These are phyloP conservation scores for Suhomyces canberraensis DNA, from an alignment of 805 yeast genomes.

Conservation along the genomic window DNA sequence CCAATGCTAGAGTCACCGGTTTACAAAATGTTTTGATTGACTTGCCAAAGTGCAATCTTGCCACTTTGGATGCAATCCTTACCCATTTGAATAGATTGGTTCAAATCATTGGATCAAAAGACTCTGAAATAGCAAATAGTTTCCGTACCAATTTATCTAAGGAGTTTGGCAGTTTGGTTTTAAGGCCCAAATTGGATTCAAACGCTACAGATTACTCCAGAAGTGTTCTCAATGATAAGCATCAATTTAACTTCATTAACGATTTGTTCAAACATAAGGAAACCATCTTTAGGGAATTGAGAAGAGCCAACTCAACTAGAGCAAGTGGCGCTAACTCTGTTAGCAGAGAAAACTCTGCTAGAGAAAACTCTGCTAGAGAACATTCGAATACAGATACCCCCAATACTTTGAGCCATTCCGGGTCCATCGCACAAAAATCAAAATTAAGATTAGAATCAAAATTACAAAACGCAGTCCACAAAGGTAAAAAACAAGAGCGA, in stretches of 20 bases:
- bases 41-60: constrained; percentile 66
- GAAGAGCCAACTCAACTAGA: constrained; percentile 32
- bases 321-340: constrained; percentile 4
- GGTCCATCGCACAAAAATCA: constrained; percentile 16
- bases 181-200: constrained; percentile 44
- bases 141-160: constrained; percentile 53
- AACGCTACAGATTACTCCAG: constrained; percentile 18
- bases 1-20: constrained; percentile 55
- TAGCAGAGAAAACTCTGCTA: constrained; percentile 5
- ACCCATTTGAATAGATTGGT: constrained; percentile 71
- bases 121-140: constrained; percentile 27
- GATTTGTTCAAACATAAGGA: constrained; percentile 63
- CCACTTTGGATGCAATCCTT: constrained; percentile 76
- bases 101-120: constrained; percentile 42
- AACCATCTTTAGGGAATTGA: constrained; percentile 60
- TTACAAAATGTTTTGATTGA: constrained; percentile 64
- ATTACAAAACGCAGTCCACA: constrained; percentile 24
- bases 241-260: constrained; percentile 53
- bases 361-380: background rate
- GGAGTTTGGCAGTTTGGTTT: constrained; percentile 62
- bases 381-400: no score
- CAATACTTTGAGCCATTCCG: background rate
- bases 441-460: constrained; percentile 26
- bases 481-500: constrained; percentile 9
- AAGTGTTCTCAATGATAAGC: constrained; percentile 49